Base-by-base conservation (phyloP, 1,139 yeast species). In the Yamadazyma sp. region DNA sequence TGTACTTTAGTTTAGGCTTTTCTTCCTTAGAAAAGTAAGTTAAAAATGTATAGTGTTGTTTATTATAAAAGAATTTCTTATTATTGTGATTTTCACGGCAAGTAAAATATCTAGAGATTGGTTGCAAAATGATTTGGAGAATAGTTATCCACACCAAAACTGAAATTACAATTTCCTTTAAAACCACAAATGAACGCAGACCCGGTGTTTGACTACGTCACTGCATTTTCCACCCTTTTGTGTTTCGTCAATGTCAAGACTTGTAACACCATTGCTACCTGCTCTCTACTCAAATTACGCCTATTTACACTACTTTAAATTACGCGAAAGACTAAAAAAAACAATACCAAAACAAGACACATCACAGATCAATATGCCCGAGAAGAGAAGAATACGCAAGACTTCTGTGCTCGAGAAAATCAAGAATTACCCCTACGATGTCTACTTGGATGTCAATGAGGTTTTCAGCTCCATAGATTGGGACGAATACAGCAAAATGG, bases 401-500 rank as follows among this genome's bases (percentile, higher is more conserved):
- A 62, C 61, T 45, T 64, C 77, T 25, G 46, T 75, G 17, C 41
- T 64, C 36, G 65, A 76, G 20, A 61, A 62, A 44, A 44, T 79
- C 23, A 62, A 62, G 43, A 60, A 76, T n/a, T 73, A 74, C 37
- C 88, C 88, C 0, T 68, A 78, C 43, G 91, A 83, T 52, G 48
- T 75, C 26, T 66, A 72, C 38, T 63, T 83, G 4, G 66, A 70
- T 36, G 38, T 77, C 27, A 79, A 79, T 50, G 89, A 83, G 54
- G 53, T 62, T 10, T 49, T 79, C 15, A 70, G 73, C 36, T 63
- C 81, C 5, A 74, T 82, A 5, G 86, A 83, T 43, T 83, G 89
- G 89, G 88, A 83, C 49, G 64, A 69, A 2, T 69, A 77, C 45
- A 66, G 78, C 8, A 52, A 55, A 70, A 25, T 81, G 79, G 48